A percentile compares a stretch with the other conserved stretches of the same genome.
Conservation (phyloP, 2,329 filamentous ascomycete genomes). For the Cladosporium sp. region DNA sequence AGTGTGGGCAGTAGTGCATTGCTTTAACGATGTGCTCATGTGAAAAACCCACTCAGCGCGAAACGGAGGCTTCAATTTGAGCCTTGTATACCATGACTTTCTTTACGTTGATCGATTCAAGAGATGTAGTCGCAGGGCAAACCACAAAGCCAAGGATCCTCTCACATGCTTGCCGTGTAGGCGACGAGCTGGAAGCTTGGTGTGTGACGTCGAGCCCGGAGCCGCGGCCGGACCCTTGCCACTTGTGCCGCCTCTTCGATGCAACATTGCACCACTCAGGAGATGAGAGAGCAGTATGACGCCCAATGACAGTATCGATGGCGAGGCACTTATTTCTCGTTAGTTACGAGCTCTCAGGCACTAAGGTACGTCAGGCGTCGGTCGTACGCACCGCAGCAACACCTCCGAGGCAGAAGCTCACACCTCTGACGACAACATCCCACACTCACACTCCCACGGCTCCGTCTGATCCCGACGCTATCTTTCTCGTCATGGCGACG, state of each 20-base stretch:
- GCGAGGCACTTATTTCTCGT: background rate
- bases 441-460: background rate
- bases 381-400: background rate
- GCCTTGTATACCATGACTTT: background rate
- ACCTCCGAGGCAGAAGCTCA: background rate
- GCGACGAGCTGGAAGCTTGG: background rate
- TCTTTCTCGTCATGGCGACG: background rate
- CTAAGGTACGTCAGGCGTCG: background rate
- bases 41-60: background rate
- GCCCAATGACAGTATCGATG: background rate
- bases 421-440: constrained; percentile 1
- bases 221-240: background rate
- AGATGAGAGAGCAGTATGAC: background rate
- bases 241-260: background rate
- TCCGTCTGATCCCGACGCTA: constrained; percentile 2
- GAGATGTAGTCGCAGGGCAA: background rate
- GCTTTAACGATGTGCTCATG: background rate
- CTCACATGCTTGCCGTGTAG: constrained; percentile 8
- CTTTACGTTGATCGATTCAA: background rate
- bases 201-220: constrained; percentile 10
- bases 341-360: constrained; percentile 6
- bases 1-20: background rate
- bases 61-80: constrained; percentile 1
- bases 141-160: background rate
- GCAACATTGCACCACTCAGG: constrained; percentile 5